Percentiles rank a stretch among this genome's conserved stretches.
phyloP scores from a whole-genome alignment of 768 basidiomycete species.

The Boletellus ananas region DNA sequence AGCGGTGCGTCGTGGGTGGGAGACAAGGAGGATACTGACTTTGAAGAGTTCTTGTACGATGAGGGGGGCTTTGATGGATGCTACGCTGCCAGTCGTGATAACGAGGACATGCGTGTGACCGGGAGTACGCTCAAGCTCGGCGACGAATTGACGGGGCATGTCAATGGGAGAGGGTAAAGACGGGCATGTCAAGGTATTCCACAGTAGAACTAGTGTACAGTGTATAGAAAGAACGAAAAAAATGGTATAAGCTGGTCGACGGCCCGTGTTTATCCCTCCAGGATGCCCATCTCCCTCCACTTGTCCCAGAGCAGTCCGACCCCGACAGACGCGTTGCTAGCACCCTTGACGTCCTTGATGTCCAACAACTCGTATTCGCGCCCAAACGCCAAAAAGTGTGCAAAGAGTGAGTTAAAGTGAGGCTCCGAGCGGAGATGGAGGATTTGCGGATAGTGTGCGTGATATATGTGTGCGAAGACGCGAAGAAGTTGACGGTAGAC shows the following conservation, averaged over 20 bases:
- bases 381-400: constrained; percentile 96
- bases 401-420: constrained; percentile 96
- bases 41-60: constrained; percentile 74
- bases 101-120: constrained; percentile 62
- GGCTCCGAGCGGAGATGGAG: constrained; percentile 92
- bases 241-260: neutral
- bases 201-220: constrained; percentile 11
- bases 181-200: neutral
- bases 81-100: constrained; percentile 92
- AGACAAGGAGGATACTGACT: constrained; percentile 41
- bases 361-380: constrained; percentile 90
- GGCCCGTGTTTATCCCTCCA: constrained; percentile 37
- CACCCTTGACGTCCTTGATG: constrained; percentile 80
- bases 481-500: constrained; percentile 96
- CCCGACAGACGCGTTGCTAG: constrained; percentile 57
- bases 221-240: neutral
- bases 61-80: constrained; percentile 88
- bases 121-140: constrained; percentile 25
- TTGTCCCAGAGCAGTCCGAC: constrained; percentile 81
- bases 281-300: constrained; percentile 84
- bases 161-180: neutral
- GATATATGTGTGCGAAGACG: constrained; percentile 96
- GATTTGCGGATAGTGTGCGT: constrained; percentile 88
- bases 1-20: neutral
- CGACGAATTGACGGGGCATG: constrained; percentile 22